phyloP scores from a whole-genome alignment of 2,329 filamentous ascomycete genomes.

The Calonectria multiphialidica region DNA sequence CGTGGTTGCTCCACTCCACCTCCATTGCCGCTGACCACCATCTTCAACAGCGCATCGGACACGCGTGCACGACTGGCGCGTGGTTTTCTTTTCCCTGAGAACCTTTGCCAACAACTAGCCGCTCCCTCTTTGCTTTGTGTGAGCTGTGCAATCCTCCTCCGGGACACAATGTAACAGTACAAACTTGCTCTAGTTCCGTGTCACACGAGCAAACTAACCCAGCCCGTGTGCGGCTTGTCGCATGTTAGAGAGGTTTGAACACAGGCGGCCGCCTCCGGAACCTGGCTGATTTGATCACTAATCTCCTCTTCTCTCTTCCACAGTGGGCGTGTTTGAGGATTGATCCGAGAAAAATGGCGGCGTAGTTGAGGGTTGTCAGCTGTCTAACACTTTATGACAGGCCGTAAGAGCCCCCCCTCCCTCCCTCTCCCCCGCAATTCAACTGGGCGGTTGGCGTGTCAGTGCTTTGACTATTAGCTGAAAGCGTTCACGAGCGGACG shows the following conservation, averaged over 20 bases:
- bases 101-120: constrained; percentile 40
- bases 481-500: constrained; percentile 48
- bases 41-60: constrained; percentile 47
- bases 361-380: constrained; percentile 50
- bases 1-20: constrained; percentile 46
- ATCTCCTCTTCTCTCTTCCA: constrained; percentile 51
- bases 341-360: constrained; percentile 45
- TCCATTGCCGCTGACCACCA: constrained; percentile 46
- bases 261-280: constrained; percentile 47
- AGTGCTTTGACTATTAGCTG: constrained; percentile 49
- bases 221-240: constrained; percentile 44
- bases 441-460: constrained; percentile 43
- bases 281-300: constrained; percentile 43
- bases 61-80: constrained; percentile 49
- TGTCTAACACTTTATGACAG: constrained; percentile 62
- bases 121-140: not conserved
- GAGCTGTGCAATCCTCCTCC: constrained; percentile 8
- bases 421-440: not conserved
- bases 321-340: constrained; percentile 58
- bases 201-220: constrained; percentile 46
- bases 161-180: constrained; percentile 43
- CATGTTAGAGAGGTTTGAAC: constrained; percentile 48
- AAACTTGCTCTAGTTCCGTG: constrained; percentile 46
- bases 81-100: constrained; percentile 46
- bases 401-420: no score